Conservation (phyloP, 768 basidiomycete species). For the Naganishia vishniacii region DNA sequence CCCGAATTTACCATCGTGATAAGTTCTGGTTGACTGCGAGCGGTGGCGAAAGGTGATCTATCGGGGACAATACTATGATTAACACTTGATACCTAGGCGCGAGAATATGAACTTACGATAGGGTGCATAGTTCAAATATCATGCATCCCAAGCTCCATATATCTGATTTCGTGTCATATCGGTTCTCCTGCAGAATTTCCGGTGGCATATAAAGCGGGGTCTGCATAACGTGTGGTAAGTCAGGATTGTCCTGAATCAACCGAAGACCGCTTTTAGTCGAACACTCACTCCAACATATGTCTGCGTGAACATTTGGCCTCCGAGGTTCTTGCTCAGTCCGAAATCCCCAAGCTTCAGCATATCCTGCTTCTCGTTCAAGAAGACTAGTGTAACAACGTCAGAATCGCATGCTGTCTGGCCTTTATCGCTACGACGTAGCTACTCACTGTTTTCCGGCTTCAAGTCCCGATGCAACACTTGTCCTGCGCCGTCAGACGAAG, state of each 20-base stretch:
- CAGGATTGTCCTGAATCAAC: too few relatives aligned
- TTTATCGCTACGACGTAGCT: background rate
- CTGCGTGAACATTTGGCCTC: constrained; percentile 80
- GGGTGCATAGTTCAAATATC: constrained; percentile 90
- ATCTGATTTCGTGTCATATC: constrained; percentile 95
- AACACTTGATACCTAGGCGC: background rate
- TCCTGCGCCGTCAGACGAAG: constrained; percentile 25
- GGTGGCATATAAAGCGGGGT: constrained; percentile 99
- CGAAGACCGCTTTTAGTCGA: too few relatives aligned
- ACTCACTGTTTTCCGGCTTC: constrained; percentile 87
- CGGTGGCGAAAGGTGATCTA: constrained; percentile 46
- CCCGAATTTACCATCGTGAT: constrained; percentile 41
- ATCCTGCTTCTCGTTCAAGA: constrained; percentile 65
- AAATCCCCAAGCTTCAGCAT: constrained; percentile 96
- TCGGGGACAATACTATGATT: background rate
- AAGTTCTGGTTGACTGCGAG: constrained; percentile 44
- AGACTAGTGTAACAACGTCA: constrained; percentile 57
- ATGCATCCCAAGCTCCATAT: constrained; percentile 98
- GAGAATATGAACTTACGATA: constrained; percentile 54
- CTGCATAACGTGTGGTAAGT: constrained; percentile 51
- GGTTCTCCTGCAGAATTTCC: constrained; percentile 92
- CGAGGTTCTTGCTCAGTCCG: constrained; percentile 86
- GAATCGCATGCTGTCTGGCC: background rate
- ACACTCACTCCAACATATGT: constrained; percentile 89
- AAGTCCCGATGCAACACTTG: constrained; percentile 84